Evolutionary conservation across 495 filamentous ascomycete genomes (phyloP).

Genomic region (Delitschia confertaspora): DNA sequence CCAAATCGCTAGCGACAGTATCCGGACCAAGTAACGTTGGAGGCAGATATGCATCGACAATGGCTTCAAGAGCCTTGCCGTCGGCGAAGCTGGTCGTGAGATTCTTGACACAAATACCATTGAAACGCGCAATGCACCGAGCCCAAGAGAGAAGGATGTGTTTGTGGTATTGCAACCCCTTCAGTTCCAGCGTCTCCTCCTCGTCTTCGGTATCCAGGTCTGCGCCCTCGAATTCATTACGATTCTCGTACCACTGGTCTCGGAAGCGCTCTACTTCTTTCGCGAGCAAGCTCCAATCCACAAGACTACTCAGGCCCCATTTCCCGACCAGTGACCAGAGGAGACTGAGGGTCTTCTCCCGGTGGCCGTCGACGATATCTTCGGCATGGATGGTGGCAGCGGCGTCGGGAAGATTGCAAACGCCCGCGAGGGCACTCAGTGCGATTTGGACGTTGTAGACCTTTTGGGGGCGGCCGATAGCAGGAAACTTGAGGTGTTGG

Average conservation of each 20-base stretch:
- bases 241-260: slow-evolving; percentile 26
- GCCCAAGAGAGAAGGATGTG: slow-evolving; percentile 50
- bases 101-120: slow-evolving; percentile 44
- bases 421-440: slow-evolving; percentile 43
- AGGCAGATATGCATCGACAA: slow-evolving; percentile 51
- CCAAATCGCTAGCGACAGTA: slow-evolving; percentile 18
- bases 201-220: slow-evolving; percentile 19
- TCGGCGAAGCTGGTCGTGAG: slow-evolving; percentile 55
- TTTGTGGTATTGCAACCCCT: slow-evolving; percentile 33
- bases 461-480: slow-evolving; percentile 49
- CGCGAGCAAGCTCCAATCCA: slow-evolving; percentile 47
- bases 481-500: slow-evolving; percentile 52
- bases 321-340: slow-evolving; percentile 54
- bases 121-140: slow-evolving; percentile 39
- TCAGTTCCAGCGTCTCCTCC: slow-evolving; percentile 15
- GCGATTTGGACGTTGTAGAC: slow-evolving; percentile 54
- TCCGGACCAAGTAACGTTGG: background rate
- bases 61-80: slow-evolving; percentile 46
- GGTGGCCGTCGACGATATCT: slow-evolving; percentile 58
- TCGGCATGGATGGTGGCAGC: slow-evolving; percentile 43
- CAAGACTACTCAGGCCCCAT: slow-evolving; percentile 43
- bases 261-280: slow-evolving; percentile 40
- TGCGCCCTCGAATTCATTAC: slow-evolving; percentile 14
- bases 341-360: slow-evolving; percentile 57
- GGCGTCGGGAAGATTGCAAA: slow-evolving; percentile 30